Conservation (phyloP, 805 yeast species). For the Wickerhamiella dianesei region DNA sequence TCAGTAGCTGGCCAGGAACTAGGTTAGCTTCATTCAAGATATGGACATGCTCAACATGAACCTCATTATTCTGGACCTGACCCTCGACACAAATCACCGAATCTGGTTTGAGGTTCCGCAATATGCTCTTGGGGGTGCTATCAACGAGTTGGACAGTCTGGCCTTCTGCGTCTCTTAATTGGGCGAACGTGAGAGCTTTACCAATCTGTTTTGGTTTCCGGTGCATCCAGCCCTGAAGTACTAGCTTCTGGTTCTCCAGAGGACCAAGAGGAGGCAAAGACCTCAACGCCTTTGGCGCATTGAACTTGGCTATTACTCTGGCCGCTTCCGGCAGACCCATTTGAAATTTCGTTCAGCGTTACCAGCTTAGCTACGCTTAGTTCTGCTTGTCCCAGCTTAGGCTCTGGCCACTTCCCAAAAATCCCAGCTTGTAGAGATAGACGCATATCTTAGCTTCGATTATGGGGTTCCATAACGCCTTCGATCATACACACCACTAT, state of each 20-base stretch:
- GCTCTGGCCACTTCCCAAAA: no score
- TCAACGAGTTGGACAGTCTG: conserved; percentile 45
- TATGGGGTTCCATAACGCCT: background rate
- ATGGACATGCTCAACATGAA: conserved; percentile 38
- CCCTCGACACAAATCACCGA: conserved; percentile 65
- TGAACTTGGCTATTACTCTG: conserved; percentile 8
- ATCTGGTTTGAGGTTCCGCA: conserved; percentile 48
- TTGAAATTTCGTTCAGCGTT: no score
- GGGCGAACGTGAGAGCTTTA: conserved; percentile 52
- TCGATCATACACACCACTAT: conserved; percentile 10
- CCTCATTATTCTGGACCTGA: conserved; percentile 31
- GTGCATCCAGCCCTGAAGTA: conserved; percentile 77
- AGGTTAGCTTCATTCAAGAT: conserved; percentile 50
- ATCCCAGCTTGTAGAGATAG: background rate
- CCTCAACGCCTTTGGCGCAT: conserved; percentile 10
- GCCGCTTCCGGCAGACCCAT: conserved; percentile 4
- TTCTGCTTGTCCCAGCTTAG: no score
- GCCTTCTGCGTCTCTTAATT: conserved; percentile 62
- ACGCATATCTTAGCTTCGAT: background rate
- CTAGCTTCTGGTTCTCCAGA: conserved; percentile 13
- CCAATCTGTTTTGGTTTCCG: conserved; percentile 59
- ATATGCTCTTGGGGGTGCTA: conserved; percentile 27
- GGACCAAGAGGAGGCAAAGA: background rate
- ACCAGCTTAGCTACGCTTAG: no score
- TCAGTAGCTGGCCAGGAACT: conserved; percentile 49